Evolutionary conservation across 306 rosid genomes (phyloP).

Genomic region (Biancaea sappan): DNA sequence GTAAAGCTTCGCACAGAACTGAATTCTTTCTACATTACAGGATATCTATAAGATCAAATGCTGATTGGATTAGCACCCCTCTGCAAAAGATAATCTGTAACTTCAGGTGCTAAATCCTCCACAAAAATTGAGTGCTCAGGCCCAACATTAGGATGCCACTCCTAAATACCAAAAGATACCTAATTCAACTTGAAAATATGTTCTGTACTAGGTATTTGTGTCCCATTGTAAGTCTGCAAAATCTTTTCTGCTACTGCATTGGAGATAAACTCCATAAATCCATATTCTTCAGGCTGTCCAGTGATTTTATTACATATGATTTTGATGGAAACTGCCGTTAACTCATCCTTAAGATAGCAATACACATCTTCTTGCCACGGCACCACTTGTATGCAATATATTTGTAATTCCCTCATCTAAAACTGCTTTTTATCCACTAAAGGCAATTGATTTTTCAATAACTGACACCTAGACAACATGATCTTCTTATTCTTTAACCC

Average conservation of each 20-base stretch:
- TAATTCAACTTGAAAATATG: slow-evolving; percentile 79
- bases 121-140: slow-evolving; percentile 94
- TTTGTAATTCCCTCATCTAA: too few species aligned
- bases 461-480: too few species aligned
- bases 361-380: too few species aligned
- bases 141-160: slow-evolving; percentile 73
- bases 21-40: too few species aligned
- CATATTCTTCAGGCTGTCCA: slow-evolving; percentile 87
- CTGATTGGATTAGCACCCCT: slow-evolving; percentile 95
- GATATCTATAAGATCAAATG: too few species aligned
- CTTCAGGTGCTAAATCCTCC: slow-evolving; percentile 92
- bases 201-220: slow-evolving; percentile 88
- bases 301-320: slow-evolving; percentile 87
- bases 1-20: too few species aligned
- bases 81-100: slow-evolving; percentile 81
- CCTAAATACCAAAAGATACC: slow-evolving; percentile 94
- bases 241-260: slow-evolving; percentile 84
- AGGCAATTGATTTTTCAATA: too few species aligned
- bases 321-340: slow-evolving; percentile 82
- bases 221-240: slow-evolving; percentile 77
- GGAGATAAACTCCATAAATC: slow-evolving; percentile 84
- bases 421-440: too few species aligned
- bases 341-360: too few species aligned
- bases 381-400: too few species aligned
- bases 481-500: too few species aligned